Base-by-base conservation (phyloP, 2,329 filamentous ascomycete species). In the Ophiostoma himal-ulmi region DNA sequence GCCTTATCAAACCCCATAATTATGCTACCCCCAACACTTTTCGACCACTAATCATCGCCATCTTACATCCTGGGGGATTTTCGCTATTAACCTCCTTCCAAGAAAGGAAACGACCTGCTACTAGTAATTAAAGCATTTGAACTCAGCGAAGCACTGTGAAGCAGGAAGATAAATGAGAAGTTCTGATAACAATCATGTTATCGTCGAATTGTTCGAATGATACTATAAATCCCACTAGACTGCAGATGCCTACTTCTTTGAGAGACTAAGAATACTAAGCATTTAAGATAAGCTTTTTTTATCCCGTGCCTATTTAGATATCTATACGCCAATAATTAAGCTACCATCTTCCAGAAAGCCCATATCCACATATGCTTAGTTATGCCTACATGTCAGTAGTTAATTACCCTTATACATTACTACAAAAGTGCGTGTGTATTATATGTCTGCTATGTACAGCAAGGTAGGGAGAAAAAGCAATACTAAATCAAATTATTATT, bases 41-140 rank as follows among this genome's bases (percentile, higher is more conserved):
- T 57, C 44, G 22, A 14, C 52, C 52, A 26, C n/a, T 57, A 10
- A 57, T 57, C 52, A 57, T 26, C n/a, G n/a, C 22, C 22, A 57
- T 22, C n/a, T 57, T 26, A 57, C 52, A 57, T 57, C 52, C n/a
- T 57, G 26, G 7, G 52, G 13, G n/a, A 26, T 57, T 11, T 26
- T 57, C 52, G 52, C 22, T 26, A 26, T 48, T 68, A 68, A 66
- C 57, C 66, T 68, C 34, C 73, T 67, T 68, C 71, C 70, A 71
- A 72, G 68, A 70, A 71, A 67, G 69, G 68, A 69, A 70, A 72
- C 37, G 14, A 57, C 41, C 11, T 60, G 10, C 20, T 68, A 34
- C 5, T 2, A 48, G 17, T 20, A 20, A 14, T 48, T 48, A 1
- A 20, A 5, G 44, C 41, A n/a, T 48, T 48, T 20, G 44, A 48